phyloP scores from a whole-genome alignment of 306 rosid genomes.

The Rosa lucieae region DNA sequence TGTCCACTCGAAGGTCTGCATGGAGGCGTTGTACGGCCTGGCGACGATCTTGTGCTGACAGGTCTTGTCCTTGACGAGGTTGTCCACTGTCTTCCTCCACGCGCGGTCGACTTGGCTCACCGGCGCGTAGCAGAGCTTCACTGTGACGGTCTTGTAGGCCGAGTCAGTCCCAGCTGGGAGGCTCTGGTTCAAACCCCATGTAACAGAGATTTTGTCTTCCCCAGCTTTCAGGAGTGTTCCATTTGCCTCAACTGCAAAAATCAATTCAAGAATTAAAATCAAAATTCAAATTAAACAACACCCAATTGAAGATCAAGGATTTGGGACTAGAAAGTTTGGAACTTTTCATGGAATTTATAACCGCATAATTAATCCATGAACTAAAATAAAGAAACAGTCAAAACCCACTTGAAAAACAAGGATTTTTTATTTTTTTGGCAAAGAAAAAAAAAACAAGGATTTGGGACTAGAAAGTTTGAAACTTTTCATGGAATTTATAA shows the following conservation, averaged over 20 bases:
- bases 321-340: background rate
- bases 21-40: constrained; percentile 50
- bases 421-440: no score
- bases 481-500: background rate
- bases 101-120: constrained; percentile 76
- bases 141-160: constrained; percentile 57
- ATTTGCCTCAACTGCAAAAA: constrained; percentile 44
- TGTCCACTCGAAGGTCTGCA: constrained; percentile 48
- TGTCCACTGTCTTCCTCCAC: constrained; percentile 86
- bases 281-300: background rate
- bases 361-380: background rate
- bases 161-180: constrained; percentile 55
- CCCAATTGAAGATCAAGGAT: background rate
- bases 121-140: constrained; percentile 78
- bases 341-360: background rate
- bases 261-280: background rate
- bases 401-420: background rate
- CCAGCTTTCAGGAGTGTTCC: constrained; percentile 42
- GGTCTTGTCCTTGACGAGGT: constrained; percentile 68
- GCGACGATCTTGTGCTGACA: constrained; percentile 55
- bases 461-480: background rate
- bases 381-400: background rate
- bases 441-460: background rate
- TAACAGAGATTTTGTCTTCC: constrained; percentile 52
- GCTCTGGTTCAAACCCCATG: constrained; percentile 61